phyloP scores from a whole-genome alignment of 805 yeast genomes.

The Yarrowia sp. region DNA sequence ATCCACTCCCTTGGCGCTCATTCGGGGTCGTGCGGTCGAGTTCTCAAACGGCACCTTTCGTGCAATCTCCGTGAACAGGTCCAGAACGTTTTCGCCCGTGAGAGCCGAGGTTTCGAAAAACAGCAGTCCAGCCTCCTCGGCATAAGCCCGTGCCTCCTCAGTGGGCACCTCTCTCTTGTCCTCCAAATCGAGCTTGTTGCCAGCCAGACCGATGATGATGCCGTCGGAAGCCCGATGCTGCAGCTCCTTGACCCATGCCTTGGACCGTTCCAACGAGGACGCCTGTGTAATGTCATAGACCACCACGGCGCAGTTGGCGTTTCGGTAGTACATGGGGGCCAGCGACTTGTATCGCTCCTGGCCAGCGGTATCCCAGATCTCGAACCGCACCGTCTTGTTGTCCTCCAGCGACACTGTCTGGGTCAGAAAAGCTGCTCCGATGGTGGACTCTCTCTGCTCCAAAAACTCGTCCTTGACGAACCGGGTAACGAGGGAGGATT shows the following conservation, averaged over 20 bases:
- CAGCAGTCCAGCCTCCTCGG: constrained; percentile 51
- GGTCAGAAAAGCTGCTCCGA: constrained; percentile 97
- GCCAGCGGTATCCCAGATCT: constrained; percentile 88
- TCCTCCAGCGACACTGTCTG: constrained; percentile 58
- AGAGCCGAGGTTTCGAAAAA: constrained; percentile 69
- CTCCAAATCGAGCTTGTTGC: constrained; percentile 75
- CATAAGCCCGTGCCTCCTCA: constrained; percentile 49
- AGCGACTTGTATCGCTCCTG: constrained; percentile 81
- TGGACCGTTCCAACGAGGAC: constrained; percentile 69
- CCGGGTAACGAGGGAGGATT: constrained; percentile 74
- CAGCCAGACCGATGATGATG: constrained; percentile 80
- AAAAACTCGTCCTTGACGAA: constrained; percentile 71
- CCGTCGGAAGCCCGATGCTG: constrained; percentile 75
- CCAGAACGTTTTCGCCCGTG: constrained; percentile 58
- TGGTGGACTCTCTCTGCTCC: constrained; percentile 80
- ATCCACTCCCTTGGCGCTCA: constrained; percentile 40
- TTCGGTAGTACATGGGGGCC: constrained; percentile 81
- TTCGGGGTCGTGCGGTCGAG: constrained; percentile 32
- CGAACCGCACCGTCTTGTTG: constrained; percentile 47
- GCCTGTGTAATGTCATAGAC: constrained; percentile 77
- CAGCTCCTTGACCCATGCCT: constrained; percentile 88
- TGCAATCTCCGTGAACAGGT: constrained; percentile 49
- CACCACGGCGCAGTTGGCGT: constrained; percentile 79
- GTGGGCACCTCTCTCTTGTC: constrained; percentile 47
- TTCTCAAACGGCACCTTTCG: constrained; percentile 48